These are phyloP conservation scores for Zopfochytrium polystomum DNA, from an alignment of 371 early-diverging fungal species.

Conservation along the genomic window DNA sequence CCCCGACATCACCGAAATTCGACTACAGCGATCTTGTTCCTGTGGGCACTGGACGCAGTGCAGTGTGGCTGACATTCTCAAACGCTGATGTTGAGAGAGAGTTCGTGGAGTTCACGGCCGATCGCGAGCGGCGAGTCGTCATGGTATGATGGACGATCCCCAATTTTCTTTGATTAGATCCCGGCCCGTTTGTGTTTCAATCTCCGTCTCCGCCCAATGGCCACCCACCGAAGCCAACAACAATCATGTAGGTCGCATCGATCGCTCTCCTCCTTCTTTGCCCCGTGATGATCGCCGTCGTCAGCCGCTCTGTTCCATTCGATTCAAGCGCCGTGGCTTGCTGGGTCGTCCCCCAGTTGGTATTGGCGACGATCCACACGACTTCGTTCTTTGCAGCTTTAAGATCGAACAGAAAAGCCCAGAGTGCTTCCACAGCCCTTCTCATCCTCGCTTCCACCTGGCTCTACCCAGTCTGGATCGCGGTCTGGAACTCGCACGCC, in stretches of 20 bases:
- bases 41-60: too few species aligned
- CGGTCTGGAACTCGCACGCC: neutral
- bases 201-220: too few species aligned
- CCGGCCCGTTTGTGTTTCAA: too few species aligned
- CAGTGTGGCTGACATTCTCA: conserved; percentile 16
- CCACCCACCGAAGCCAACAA: neutral
- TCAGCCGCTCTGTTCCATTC: conserved; percentile 1
- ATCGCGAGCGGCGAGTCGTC: conserved; percentile 5
- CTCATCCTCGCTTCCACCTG: neutral
- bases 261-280: conserved; percentile 9
- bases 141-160: neutral
- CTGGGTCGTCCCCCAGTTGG: conserved; percentile 11
- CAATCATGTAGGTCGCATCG: conserved; percentile 7
- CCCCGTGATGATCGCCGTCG: conserved; percentile 8
- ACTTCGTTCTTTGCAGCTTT: neutral
- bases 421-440: neutral
- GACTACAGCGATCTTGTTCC: too few species aligned
- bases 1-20: too few species aligned
- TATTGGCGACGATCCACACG: neutral
- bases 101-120: conserved; percentile 10
- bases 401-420: neutral
- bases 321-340: conserved; percentile 1
- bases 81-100: conserved; percentile 10
- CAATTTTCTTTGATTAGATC: neutral
- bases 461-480: conserved; percentile 13